A percentile compares a stretch with the other conserved stretches of the same genome.
These are phyloP conservation scores for Tylopilus felleus DNA, from an alignment of 768 basidiomycete species.

Conservation along the genomic window DNA sequence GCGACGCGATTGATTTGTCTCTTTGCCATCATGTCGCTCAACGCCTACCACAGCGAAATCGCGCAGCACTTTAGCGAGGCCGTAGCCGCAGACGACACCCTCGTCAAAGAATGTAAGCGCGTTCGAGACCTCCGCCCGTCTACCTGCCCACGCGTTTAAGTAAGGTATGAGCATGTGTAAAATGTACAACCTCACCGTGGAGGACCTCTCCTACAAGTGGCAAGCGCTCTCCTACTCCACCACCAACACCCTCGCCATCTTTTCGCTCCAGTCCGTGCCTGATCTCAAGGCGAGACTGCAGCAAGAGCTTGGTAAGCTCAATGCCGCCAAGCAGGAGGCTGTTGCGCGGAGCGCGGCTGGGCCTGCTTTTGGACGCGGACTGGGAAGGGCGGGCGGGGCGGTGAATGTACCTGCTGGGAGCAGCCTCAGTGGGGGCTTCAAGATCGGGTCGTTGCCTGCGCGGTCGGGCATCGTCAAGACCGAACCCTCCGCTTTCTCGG, in stretches of 20 bases:
- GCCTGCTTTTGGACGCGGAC: conserved; percentile 9
- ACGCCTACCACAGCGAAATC: conserved; percentile 20
- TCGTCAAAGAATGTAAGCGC: conserved; percentile 52
- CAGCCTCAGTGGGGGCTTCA: conserved; percentile 17
- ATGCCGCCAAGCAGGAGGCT: conserved; percentile 32
- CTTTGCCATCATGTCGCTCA: conserved; percentile 21
- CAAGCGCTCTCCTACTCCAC: conserved; percentile 46
- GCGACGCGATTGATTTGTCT: background rate
- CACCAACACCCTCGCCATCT: conserved; percentile 39
- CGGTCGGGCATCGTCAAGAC: conserved; percentile 15
- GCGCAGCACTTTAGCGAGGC: conserved; percentile 25
- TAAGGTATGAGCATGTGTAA: conserved; percentile 64
- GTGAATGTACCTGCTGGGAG: background rate
- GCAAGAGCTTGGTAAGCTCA: conserved; percentile 32
- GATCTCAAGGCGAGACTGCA: conserved; percentile 43
- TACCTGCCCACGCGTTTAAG: conserved; percentile 15
- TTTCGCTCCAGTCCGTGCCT: conserved; percentile 47
- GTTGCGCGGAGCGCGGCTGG: conserved; percentile 23
- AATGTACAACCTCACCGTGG: conserved; percentile 52
- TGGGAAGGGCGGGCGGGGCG: conserved; percentile 1
- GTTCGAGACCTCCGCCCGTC: background rate
- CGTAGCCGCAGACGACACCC: conserved; percentile 38
- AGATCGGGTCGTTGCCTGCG: conserved; percentile 3
- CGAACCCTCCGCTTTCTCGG: conserved; percentile 17
- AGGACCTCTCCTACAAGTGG: conserved; percentile 63